Conservation (phyloP, 2,329 filamentous ascomycete species). For the Microdochium bolleyi region DNA sequence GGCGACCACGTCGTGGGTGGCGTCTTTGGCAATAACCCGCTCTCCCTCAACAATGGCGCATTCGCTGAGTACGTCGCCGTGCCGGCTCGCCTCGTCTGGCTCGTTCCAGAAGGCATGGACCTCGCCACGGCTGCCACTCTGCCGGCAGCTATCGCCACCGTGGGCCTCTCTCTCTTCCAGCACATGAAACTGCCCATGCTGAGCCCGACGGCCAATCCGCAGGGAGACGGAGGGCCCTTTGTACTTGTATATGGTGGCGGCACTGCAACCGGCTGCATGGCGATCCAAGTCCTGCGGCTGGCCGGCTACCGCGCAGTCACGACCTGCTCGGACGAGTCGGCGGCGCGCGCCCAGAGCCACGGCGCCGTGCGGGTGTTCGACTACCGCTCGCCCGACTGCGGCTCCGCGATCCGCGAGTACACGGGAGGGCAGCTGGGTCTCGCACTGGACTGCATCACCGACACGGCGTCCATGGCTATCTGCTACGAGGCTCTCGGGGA, state of each 20-base stretch:
- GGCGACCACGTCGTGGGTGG: constrained; percentile 4
- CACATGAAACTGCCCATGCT: too few relatives aligned
- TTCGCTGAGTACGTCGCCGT: constrained; percentile 7
- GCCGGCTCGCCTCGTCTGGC: neutral
- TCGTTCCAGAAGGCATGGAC: constrained; percentile 1
- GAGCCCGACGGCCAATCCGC: too few relatives aligned
- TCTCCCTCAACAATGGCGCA: constrained; percentile 1
- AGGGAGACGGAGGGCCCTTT: too few relatives aligned
- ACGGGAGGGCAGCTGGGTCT: neutral
- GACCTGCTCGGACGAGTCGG: too few relatives aligned
- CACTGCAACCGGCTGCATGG: too few relatives aligned
- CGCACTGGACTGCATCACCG: constrained; percentile 1
- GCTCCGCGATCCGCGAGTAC: neutral
- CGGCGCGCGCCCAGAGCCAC: neutral
- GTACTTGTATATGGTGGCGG: too few relatives aligned
- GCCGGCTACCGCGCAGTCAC: too few relatives aligned
- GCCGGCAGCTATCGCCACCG: too few relatives aligned
- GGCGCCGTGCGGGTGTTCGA: neutral
- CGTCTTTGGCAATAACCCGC: constrained; percentile 3
- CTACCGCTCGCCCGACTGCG: constrained; percentile 1
- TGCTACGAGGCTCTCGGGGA: constrained; percentile 9
- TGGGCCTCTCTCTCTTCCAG: too few relatives aligned
- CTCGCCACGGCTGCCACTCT: constrained; percentile 2
- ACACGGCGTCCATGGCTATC: constrained; percentile 5
- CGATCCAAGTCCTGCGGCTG: too few relatives aligned